Conservation (phyloP, 169 alveolate genomes). For the Eimeria falciformis region DNA sequence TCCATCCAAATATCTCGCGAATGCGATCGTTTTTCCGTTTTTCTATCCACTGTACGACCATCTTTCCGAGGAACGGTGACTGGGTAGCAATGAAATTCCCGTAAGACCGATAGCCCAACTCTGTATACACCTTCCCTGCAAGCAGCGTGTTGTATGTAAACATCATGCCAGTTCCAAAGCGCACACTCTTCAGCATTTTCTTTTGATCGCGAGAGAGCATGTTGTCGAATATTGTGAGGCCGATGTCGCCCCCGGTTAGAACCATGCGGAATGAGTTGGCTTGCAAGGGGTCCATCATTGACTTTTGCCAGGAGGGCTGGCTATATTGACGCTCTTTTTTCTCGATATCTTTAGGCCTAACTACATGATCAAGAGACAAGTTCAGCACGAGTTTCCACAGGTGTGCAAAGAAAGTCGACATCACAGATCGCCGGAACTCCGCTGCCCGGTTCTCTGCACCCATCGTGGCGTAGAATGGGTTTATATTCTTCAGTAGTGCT, state of each 20-base stretch:
- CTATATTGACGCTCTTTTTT: constrained; percentile 1
- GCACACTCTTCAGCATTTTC: background rate
- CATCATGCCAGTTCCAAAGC: background rate
- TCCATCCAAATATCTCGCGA: constrained; percentile 30
- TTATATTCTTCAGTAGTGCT: background rate
- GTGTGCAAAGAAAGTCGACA: background rate
- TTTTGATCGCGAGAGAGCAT: background rate
- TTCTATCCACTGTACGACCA: background rate
- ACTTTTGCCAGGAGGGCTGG: background rate
- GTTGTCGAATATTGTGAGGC: background rate
- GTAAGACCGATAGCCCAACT: background rate
- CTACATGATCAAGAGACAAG: background rate
- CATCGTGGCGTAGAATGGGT: background rate
- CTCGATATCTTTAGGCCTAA: background rate
- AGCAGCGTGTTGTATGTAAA: background rate
- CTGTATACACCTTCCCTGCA: constrained; percentile 16
- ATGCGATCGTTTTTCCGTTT: background rate
- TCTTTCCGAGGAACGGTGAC: constrained; percentile 29
- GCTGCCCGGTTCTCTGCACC: background rate
- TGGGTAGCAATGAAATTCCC: constrained; percentile 17
- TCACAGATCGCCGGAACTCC: constrained; percentile 9
- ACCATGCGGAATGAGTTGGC: constrained; percentile 36
- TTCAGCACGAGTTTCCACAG: background rate
- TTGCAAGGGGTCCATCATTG: constrained; percentile 9
- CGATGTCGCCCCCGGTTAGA: constrained; percentile 16